Base-by-base conservation (phyloP, 176 grass and related monocot species). In the Triticum monococcum region DNA sequence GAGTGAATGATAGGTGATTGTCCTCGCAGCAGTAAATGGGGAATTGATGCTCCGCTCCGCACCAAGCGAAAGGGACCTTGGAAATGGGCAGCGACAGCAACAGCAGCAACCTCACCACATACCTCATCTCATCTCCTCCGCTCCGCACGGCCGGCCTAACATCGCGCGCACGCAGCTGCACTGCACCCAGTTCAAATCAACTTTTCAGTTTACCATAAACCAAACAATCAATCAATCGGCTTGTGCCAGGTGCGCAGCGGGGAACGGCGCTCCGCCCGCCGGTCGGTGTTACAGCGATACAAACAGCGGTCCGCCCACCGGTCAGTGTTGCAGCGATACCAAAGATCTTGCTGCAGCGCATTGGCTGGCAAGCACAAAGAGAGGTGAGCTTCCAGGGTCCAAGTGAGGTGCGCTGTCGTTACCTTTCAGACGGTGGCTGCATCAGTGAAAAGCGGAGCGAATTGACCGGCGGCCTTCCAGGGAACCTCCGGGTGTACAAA, bases 41-140 rank as follows among this genome's bases (percentile, higher is more conserved):
- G 88, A 85, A 91, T 91, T 88, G 84, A 81, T 85, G 77, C 89
- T 11, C 64, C 50, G 66, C 84, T 74, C 64, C 72, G 23, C 72
- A 64, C 45, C 81, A 8, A 80, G 64, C 8, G 89, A 88, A 77
- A 88, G 77, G 20, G 86, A 88, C 85, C 36, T 57, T 71, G 77
- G 63, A 88, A 85, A 88, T 91, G 86, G 69, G 86, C 71, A 41
- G 28, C 64, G 89, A 91, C 63, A 88, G 89, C 89, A 85, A 85
- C 89, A 69, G 3, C 52, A 16, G 77, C 70, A 77, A 71, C 17
- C 77, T 88, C 86, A 72, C 89, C 89, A 83, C 84, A 79, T 83
- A 78, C 50, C 22, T 31, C 62, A 78, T 37, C 22, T 31, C 78
- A 12, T 24, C 14, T 13, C 48, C 33, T 17, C 14, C 45, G 22